Conservation (phyloP, 176 grass and related monocot genomes). For the Bothriochloa decipiens region DNA sequence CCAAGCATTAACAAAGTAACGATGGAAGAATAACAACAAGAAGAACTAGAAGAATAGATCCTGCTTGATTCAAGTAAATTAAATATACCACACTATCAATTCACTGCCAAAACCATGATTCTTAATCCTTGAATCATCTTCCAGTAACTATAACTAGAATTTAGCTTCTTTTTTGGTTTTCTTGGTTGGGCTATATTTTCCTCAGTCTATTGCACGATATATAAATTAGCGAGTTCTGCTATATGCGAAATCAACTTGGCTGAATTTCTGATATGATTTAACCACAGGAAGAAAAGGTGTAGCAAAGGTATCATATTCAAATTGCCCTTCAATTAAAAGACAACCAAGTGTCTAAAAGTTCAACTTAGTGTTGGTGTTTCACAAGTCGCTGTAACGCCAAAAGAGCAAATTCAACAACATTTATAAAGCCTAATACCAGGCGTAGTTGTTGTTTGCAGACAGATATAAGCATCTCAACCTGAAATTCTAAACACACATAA, state of each 20-base stretch:
- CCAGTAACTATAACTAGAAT: not conserved
- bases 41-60: not conserved
- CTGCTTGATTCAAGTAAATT: not conserved
- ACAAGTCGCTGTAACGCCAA: not conserved
- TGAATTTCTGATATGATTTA: not conserved
- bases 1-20: not conserved
- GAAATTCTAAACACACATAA: not conserved
- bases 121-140: not conserved
- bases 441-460: not conserved
- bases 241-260: not conserved
- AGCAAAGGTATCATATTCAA: not conserved
- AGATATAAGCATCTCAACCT: not conserved
- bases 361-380: not conserved
- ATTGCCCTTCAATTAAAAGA: not conserved
- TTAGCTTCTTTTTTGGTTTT: not conserved
- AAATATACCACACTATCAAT: not conserved
- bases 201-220: not conserved
- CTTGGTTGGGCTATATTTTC: not conserved
- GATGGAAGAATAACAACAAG: not conserved
- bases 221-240: not conserved
- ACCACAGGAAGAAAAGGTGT: no score
- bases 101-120: not conserved
- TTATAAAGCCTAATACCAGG: not conserved
- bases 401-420: not conserved
- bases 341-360: not conserved